phyloP scores from a whole-genome alignment of 495 filamentous ascomycete genomes.

The Staphylotrichum tortipilum region DNA sequence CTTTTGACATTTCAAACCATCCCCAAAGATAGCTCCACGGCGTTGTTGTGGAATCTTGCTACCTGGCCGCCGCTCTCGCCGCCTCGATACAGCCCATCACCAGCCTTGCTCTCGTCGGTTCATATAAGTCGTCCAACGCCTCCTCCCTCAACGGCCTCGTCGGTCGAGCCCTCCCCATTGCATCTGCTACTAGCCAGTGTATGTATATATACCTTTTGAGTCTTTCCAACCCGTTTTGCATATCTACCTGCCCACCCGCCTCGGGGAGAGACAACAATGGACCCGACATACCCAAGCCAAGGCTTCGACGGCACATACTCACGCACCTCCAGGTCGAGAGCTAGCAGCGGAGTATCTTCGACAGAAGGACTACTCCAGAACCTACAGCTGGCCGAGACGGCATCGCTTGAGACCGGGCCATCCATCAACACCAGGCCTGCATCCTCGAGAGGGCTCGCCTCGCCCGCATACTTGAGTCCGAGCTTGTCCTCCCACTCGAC shows the following conservation, averaged over 20 bases:
- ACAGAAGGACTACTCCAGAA: constrained; percentile 29
- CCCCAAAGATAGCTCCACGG: constrained; percentile 27
- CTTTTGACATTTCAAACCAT: constrained; percentile 16
- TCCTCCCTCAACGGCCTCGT: constrained; percentile 4
- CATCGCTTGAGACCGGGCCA: constrained; percentile 21
- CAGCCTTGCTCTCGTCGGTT: constrained; percentile 11
- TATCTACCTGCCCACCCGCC: not conserved
- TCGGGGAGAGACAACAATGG: constrained; percentile 20
- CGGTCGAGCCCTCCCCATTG: constrained; percentile 3
- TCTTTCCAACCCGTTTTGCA: constrained; percentile 8
- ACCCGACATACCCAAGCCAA: constrained; percentile 22
- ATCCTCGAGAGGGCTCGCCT: constrained; percentile 21
- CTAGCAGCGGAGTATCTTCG: constrained; percentile 27
- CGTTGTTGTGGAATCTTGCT: constrained; percentile 18
- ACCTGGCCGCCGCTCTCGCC: constrained; percentile 21
- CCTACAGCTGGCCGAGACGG: constrained; percentile 24
- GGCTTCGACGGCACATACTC: constrained; percentile 35
- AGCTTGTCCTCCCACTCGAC: constrained; percentile 19
- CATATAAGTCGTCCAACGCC: constrained; percentile 21
- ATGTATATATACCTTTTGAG: constrained; percentile 24
- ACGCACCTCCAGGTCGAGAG: constrained; percentile 37
- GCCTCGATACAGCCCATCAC: constrained; percentile 2
- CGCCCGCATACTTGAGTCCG: constrained; percentile 22
- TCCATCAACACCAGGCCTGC: constrained; percentile 24
- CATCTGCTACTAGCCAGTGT: constrained; percentile 23